These are phyloP conservation scores for Dianthus caryophyllus DNA, from an alignment of 148 eudicot species.

Conservation along the genomic window DNA sequence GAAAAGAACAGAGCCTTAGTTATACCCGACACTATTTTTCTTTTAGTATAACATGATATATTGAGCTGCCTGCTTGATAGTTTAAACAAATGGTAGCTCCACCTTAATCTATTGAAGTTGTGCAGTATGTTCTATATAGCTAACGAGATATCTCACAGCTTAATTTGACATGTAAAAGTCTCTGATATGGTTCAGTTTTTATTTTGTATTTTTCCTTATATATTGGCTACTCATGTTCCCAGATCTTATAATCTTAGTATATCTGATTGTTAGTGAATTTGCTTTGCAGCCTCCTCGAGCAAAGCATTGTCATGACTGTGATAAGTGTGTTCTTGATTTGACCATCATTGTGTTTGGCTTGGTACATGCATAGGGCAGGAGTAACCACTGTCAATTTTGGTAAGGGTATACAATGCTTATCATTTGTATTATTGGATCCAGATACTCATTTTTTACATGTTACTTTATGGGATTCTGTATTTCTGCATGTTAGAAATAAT, in stretches of 20 bases:
- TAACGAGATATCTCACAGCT: not conserved
- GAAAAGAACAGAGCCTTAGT: too few species aligned
- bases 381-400: conserved; percentile 96
- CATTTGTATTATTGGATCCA: not conserved
- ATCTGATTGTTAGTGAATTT: conserved; percentile 7
- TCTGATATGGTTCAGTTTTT: not conserved
- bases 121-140: not conserved
- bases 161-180: not conserved
- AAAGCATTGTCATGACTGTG: conserved; percentile 97
- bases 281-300: conserved; percentile 92
- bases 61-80: too few species aligned
- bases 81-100: too few species aligned
- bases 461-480: not conserved
- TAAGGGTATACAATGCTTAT: conserved; percentile 26
- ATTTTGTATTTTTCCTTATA: not conserved
- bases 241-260: not conserved
- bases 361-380: conserved; percentile 96
- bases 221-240: not conserved
- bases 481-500: not conserved
- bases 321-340: conserved; percentile 96
- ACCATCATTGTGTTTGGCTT: conserved; percentile 99
- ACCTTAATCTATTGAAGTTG: too few species aligned
- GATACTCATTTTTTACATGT: not conserved
- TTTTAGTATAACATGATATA: too few species aligned
- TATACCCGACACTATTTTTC: too few species aligned